Evolutionary conservation across 768 basidiomycete species (phyloP), one percentile per base, ranked within the genome.

Genomic region (Tulasnella calospora): DNA sequence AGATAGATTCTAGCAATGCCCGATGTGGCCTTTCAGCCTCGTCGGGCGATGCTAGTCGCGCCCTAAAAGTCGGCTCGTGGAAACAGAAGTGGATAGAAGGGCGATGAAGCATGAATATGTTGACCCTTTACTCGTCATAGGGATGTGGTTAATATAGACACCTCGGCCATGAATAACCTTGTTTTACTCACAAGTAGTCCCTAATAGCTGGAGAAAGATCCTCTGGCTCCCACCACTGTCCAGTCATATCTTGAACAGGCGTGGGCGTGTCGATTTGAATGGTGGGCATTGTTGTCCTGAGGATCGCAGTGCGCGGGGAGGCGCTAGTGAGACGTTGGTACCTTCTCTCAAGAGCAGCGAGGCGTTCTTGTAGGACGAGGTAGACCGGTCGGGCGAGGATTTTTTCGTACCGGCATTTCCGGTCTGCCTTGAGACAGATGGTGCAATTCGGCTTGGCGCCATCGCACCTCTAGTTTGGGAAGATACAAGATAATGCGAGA

Each of bases 1-100:
- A 80, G 23, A 80, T 80, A 19, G 79, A 36, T 15, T 80, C 75
- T 1, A 80, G 77, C 15, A 80, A 46, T 9, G 70, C 47, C 13
- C 73, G 69, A 73, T 80, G 79, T 9, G 78, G 78, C 27, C 36
- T 40, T 46, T 76, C 27, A 27, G 67, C 19, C 9, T 67, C 61
- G 3, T 76, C 73, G 5, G 74, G 46, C 9, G 46, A 55, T 5
- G 44, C 35, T 6, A 61, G 67, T 35, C 75, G 30, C 38, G 73
- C 73, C 30, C 27, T 41, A 21, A 76, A 76, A 38, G 57, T 61
- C 21, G 75, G 75, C 23, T 41, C 75, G 57, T 76, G 57, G 33
- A 76, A 35, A 27, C 10, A 67, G 36, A 76, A 76, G 55, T 57
- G 61, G 33, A 67, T 67, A 19, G 61, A 67, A 27, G 61, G 30